Evolutionary conservation across 495 filamentous ascomycete species (phyloP).

Genomic region (Bathelium albidoporum): DNA sequence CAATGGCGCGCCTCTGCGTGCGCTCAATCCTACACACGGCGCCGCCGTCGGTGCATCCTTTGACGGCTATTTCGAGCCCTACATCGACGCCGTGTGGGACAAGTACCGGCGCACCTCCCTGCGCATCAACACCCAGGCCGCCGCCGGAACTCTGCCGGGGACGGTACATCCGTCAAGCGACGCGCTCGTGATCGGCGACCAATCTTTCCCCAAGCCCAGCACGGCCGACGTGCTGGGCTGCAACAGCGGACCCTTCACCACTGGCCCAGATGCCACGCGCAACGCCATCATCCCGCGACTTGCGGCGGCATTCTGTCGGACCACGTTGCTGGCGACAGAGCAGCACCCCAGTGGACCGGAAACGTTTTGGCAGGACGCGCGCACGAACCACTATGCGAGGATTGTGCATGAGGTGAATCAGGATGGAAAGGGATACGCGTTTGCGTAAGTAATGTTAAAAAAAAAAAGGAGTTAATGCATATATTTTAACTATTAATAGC

Average conservation of each 20-base stretch:
- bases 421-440: constrained; percentile 60
- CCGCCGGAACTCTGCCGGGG: constrained; percentile 41
- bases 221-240: constrained; percentile 60
- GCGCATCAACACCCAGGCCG: constrained; percentile 54
- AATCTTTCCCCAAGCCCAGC: constrained; percentile 46
- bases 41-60: constrained; percentile 48
- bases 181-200: constrained; percentile 42
- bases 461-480: no score
- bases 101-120: constrained; percentile 43
- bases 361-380: constrained; percentile 42
- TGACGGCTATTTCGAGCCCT: constrained; percentile 49
- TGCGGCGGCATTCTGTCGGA: constrained; percentile 58
- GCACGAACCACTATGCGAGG: constrained; percentile 64
- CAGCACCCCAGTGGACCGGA: constrained; percentile 15
- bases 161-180: constrained; percentile 36
- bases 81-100: constrained; percentile 54
- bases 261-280: constrained; percentile 36
- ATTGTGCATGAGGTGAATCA: constrained; percentile 54
- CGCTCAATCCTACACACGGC: constrained; percentile 56
- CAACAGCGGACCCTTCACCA: constrained; percentile 58
- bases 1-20: constrained; percentile 46
- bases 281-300: constrained; percentile 54
- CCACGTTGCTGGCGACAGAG: constrained; percentile 41
- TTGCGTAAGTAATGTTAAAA: no score
- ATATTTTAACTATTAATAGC: no score